phyloP scores from a whole-genome alignment of 1,284 basidiomycete genomes.

The Trametes polyzona region DNA sequence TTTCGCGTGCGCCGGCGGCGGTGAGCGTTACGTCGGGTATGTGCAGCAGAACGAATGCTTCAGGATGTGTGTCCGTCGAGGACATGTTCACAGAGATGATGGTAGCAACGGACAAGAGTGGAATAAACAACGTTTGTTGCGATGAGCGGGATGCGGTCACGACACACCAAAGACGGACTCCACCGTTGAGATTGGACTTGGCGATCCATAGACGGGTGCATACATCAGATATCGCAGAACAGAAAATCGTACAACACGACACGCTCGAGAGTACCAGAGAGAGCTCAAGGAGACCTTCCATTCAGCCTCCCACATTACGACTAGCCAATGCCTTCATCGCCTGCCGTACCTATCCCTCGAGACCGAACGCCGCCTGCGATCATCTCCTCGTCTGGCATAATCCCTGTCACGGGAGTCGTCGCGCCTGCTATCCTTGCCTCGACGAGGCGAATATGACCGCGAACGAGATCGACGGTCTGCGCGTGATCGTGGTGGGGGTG shows the following conservation, averaged over 20 bases:
- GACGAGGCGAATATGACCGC: constrained; percentile 26
- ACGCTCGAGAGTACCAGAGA: neutral
- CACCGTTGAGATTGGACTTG: neutral
- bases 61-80: constrained; percentile 26
- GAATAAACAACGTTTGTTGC: neutral
- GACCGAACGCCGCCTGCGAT: constrained; percentile 25
- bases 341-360: constrained; percentile 28
- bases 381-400: constrained; percentile 13
- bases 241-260: constrained; percentile 13
- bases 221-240: constrained; percentile 4
- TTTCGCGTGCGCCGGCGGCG: constrained; percentile 36
- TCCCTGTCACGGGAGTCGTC: constrained; percentile 27
- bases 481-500: constrained; percentile 34
- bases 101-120: neutral
- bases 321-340: constrained; percentile 12
- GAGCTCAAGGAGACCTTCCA: constrained; percentile 22
- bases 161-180: neutral
- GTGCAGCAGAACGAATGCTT: constrained; percentile 59
- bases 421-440: constrained; percentile 24
- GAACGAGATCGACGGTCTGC: constrained; percentile 28
- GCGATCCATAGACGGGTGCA: constrained; percentile 4
- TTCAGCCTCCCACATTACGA: constrained; percentile 10
- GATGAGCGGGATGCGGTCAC: neutral
- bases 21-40: constrained; percentile 51
- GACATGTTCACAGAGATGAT: constrained; percentile 3